A percentile compares a stretch with the other conserved stretches of the same genome.
phyloP scores from a whole-genome alignment of 2,329 filamentous ascomycete species.

The Colletotrichum ledebouriae region DNA sequence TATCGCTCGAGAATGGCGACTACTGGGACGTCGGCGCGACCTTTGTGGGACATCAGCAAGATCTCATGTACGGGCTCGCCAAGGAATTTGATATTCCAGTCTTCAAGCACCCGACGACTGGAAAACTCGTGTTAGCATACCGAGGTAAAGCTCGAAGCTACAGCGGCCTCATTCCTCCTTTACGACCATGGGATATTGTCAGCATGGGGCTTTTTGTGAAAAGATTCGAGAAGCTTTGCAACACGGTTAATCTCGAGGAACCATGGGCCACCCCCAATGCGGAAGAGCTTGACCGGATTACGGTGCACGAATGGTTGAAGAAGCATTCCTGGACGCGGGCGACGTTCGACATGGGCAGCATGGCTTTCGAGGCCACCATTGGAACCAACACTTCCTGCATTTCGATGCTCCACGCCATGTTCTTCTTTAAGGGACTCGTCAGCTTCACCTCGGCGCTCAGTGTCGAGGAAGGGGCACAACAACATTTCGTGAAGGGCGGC shows the following conservation, averaged over 20 bases:
- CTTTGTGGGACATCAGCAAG: constrained; percentile 43
- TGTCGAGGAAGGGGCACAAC: constrained; percentile 34
- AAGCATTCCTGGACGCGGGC: constrained; percentile 29
- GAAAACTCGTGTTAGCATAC: constrained; percentile 38
- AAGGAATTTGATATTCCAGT: constrained; percentile 31
- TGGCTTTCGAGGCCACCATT: constrained; percentile 33
- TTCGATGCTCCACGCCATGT: constrained; percentile 41
- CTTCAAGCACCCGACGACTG: constrained; percentile 16
- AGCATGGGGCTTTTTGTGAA: constrained; percentile 27
- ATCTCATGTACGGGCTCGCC: constrained; percentile 37
- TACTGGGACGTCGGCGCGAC: constrained; percentile 45
- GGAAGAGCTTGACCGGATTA: constrained; percentile 32
- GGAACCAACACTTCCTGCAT: constrained; percentile 34
- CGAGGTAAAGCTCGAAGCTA: constrained; percentile 36
- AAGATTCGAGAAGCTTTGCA: constrained; percentile 36
- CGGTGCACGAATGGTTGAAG: constrained; percentile 29
- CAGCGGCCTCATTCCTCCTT: constrained; percentile 39
- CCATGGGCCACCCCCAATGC: constrained; percentile 37
- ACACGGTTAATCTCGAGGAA: constrained; percentile 35
- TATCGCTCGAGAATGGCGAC: constrained; percentile 31
- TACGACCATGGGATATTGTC: constrained; percentile 39
- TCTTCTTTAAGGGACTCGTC: constrained; percentile 33
- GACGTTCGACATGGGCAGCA: constrained; percentile 21
- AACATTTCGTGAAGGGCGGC: constrained; percentile 36
- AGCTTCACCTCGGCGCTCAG: constrained; percentile 26